Base-by-base conservation (phyloP, 1,139 yeast species). In the Nematodospora anomalae region DNA sequence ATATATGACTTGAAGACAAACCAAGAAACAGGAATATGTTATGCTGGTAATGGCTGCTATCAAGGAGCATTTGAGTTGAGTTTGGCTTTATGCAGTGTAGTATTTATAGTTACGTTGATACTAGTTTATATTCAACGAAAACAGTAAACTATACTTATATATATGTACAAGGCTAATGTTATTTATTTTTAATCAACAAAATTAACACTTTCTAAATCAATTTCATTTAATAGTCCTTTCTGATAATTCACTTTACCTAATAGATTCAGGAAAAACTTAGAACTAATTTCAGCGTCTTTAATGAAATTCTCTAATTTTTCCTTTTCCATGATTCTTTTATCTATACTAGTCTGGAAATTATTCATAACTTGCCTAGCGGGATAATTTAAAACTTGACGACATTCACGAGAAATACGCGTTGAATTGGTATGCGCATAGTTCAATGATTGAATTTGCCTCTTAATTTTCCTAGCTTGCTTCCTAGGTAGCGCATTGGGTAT, bases 401-500 rank as follows among this genome's bases (percentile, higher is more conserved):
- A 85, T 55, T 92, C 97, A 48, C 78, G 79, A 0, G 96, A 71
- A 8, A 92, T 77, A 43, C 98, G 72, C 37, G 74, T 75, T 2
- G 96, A 81, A 56, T 90, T 90, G 29, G 70, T 56, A 50, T 85
- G 94, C 8, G 85, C 80, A 51, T 88, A 92, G 43, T 89, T 96
- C 51, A 80, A 61, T 14, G 74, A 77, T 25, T 70, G 65, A 25
- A 92, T 67, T 50, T 83, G 85, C 6, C 55, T 56, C 44, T 75
- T 76, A 46, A 90, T 76, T 58, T 85, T 88, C 37, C 73, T 69
- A 0, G 95, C 88, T 43, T 89, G 74, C 41, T 89, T 89, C 49
- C 89, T 71, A 16, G 96, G 95, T 51, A 87, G 77, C 0, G 97
- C 96, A 49, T 84, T 77, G 2, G 97, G 97, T 12, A 94, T 79